Conservation (phyloP, 345 rosid species). For the Gossypium stocksii region DNA sequence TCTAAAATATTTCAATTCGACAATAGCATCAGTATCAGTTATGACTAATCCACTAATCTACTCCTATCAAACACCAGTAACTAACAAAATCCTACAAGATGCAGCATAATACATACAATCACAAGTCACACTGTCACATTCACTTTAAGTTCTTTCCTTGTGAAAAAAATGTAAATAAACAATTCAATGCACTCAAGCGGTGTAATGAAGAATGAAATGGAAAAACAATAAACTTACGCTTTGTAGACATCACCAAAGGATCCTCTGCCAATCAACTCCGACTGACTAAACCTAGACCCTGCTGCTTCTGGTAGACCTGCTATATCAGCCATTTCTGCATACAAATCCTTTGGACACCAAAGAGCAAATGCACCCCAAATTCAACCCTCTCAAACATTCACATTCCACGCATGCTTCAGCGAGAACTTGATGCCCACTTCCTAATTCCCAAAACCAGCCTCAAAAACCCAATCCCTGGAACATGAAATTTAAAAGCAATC, state of each 20-base stretch:
- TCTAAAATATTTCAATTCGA: neutral
- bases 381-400: constrained; percentile 15
- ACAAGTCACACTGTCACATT: neutral
- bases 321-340: constrained; percentile 65
- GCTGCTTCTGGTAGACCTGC: constrained; percentile 78
- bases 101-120: neutral
- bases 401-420: constrained; percentile 18
- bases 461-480: constrained; percentile 28
- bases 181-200: neutral
- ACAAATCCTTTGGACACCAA: constrained; percentile 18
- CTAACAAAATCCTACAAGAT: neutral
- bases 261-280: constrained; percentile 93
- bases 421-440: neutral
- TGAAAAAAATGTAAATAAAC: neutral
- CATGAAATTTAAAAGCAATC: constrained; percentile 12
- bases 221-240: constrained; percentile 60
- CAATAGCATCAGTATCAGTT: neutral
- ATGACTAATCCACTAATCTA: neutral
- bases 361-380: constrained; percentile 11
- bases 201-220: neutral
- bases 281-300: constrained; percentile 69
- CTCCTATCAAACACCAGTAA: neutral
- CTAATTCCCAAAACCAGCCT: constrained; percentile 16
- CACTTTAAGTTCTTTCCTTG: neutral
- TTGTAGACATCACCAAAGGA: constrained; percentile 97